Conservation (phyloP, 1,284 basidiomycete species). For the Microbotryum scabiosae region DNA sequence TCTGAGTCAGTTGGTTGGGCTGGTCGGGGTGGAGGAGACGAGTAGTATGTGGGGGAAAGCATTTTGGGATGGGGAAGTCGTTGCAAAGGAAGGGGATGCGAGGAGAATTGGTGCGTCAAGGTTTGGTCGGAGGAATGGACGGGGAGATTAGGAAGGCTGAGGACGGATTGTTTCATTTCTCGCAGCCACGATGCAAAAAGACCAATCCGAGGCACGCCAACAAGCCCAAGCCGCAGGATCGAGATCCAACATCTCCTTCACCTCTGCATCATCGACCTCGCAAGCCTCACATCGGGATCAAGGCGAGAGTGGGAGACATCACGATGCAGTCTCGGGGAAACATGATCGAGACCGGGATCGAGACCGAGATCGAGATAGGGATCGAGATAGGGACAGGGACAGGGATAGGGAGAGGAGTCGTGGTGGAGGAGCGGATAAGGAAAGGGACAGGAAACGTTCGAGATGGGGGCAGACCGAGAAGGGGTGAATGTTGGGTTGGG, state of each 20-base stretch:
- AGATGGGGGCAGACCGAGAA: no score
- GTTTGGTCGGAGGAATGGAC: constrained; percentile 42
- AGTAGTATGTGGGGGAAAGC: constrained; percentile 63
- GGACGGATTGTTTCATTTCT: constrained; percentile 27
- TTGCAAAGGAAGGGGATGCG: constrained; percentile 6
- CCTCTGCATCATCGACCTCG: constrained; percentile 22
- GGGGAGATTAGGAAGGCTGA: constrained; percentile 22
- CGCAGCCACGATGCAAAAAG: constrained; percentile 49
- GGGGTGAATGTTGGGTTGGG: no score
- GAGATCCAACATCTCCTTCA: constrained; percentile 54
- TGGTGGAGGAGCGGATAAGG: no score
- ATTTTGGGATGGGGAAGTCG: constrained; percentile 52
- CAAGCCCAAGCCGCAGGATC: constrained; percentile 48
- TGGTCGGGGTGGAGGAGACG: constrained; percentile 71
- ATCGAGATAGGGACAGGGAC: not conserved
- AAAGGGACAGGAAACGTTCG: no score
- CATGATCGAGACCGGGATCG: constrained; percentile 5
- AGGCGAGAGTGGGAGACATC: not conserved
- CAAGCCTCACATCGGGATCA: no score
- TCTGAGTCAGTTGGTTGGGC: constrained; percentile 81
- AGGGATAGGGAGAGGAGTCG: constrained; percentile 5
- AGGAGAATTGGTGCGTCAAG: constrained; percentile 57
- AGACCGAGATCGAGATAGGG: constrained; percentile 5
- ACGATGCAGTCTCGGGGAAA: not conserved
- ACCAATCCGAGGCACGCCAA: constrained; percentile 52